phyloP scores from a whole-genome alignment of 495 filamentous ascomycete genomes.

The Chlorociboria aeruginascens region DNA sequence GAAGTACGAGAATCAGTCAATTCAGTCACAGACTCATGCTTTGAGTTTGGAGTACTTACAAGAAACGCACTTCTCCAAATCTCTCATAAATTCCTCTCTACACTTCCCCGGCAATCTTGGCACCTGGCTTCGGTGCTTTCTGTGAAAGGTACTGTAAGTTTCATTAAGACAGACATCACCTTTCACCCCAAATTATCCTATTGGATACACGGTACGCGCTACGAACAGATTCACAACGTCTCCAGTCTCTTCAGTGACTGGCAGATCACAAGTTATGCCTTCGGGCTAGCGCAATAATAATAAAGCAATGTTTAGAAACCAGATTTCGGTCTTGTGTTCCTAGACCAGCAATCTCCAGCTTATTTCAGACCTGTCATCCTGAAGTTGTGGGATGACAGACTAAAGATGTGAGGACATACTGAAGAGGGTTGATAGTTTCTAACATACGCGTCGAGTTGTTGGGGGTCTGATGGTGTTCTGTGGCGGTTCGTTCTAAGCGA shows the following conservation, averaged over 20 bases:
- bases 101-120: too few species aligned
- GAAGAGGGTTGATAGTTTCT: background rate
- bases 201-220: slow-evolving; percentile 21
- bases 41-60: too few species aligned
- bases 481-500: too few species aligned
- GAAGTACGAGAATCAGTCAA: too few species aligned
- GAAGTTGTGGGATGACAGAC: slow-evolving; percentile 26
- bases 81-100: too few species aligned
- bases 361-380: slow-evolving; percentile 32
- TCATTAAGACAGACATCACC: background rate
- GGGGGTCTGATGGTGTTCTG: too few species aligned
- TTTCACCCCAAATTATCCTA: background rate
- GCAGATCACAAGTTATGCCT: slow-evolving; percentile 32
- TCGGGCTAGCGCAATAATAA: slow-evolving; percentile 30
- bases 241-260: slow-evolving; percentile 28
- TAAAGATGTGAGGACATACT: slow-evolving; percentile 31
- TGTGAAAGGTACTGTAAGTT: background rate
- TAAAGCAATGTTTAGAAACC: slow-evolving; percentile 7
- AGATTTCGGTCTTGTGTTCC: slow-evolving; percentile 12
- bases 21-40: too few species aligned
- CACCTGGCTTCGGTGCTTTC: too few species aligned
- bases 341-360: slow-evolving; percentile 18
- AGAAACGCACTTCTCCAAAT: too few species aligned
- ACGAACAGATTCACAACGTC: slow-evolving; percentile 33
- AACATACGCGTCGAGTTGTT: too few species aligned